Percentiles rank a stretch among this genome's conserved stretches.
phyloP scores from a whole-genome alignment of 2,329 filamentous ascomycete species.

The Colletotrichum sp. region DNA sequence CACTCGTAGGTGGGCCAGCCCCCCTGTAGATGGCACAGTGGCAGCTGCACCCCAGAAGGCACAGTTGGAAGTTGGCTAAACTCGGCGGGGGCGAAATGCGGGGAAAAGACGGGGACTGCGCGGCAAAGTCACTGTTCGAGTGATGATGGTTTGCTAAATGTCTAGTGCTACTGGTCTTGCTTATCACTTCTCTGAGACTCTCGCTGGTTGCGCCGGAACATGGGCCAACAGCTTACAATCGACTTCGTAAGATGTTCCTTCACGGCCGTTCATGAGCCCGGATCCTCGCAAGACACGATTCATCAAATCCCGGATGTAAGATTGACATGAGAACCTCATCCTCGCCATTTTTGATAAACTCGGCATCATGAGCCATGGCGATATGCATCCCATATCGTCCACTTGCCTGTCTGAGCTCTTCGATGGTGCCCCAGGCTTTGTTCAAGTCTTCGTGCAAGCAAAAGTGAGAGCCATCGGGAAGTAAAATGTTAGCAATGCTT shows the following conservation, averaged over 20 bases:
- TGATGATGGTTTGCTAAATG: not conserved
- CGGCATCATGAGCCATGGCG: not conserved
- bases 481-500: not conserved
- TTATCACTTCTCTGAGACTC: not conserved
- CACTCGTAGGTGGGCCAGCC: not conserved
- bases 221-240: too few relatives aligned
- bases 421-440: not conserved
- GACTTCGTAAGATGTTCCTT: not conserved
- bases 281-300: not conserved
- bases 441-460: not conserved
- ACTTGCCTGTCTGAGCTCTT: not conserved
- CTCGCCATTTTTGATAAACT: not conserved
- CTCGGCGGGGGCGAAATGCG: not conserved
- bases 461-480: not conserved
- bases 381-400: not conserved
- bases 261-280: not conserved
- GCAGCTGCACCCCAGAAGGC: not conserved
- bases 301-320: not conserved
- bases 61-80: not conserved
- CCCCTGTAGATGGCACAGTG: not conserved
- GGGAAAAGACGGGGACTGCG: not conserved
- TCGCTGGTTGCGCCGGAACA: too few relatives aligned
- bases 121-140: not conserved
- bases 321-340: not conserved
- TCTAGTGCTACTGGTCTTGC: not conserved